These are phyloP conservation scores for Zancudomyces culisetae DNA, from an alignment of 371 early-diverging fungal genomes.

Conservation along the genomic window DNA sequence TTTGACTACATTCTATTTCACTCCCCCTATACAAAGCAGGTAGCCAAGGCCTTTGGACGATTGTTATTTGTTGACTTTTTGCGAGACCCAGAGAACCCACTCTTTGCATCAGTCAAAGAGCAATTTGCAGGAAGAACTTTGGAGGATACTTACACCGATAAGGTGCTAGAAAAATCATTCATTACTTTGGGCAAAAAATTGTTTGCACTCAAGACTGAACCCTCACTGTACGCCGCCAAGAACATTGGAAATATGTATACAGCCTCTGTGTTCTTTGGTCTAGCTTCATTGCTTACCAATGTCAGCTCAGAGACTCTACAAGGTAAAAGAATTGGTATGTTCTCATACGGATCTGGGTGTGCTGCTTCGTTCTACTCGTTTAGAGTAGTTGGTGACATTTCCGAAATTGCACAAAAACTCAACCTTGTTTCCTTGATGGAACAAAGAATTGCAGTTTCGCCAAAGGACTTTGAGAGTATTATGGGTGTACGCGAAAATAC, in stretches of 20 bases:
- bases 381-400: conserved; percentile 46
- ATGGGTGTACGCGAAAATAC: conserved; percentile 76
- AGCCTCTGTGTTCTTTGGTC: conserved; percentile 78
- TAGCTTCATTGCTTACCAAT: conserved; percentile 64
- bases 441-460: conserved; percentile 50
- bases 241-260: conserved; percentile 95
- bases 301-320: conserved; percentile 43
- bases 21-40: conserved; percentile 91
- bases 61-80: conserved; percentile 73
- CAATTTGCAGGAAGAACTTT: conserved; percentile 32
- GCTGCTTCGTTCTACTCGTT: conserved; percentile 87
- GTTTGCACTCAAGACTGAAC: conserved; percentile 54
- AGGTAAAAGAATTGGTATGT: conserved; percentile 69
- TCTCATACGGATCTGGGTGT: conserved; percentile 94
- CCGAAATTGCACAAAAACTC: conserved; percentile 36
- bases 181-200: conserved; percentile 49
- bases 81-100: conserved; percentile 44
- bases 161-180: conserved; percentile 78
- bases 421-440: conserved; percentile 50
- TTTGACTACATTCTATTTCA: conserved; percentile 82
- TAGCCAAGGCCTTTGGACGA: conserved; percentile 84
- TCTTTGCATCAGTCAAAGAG: conserved; percentile 35
- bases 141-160: conserved; percentile 62
- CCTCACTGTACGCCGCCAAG: conserved; percentile 65
- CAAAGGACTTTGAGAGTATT: conserved; percentile 55